phyloP scores from a whole-genome alignment of 495 filamentous ascomycete genomes.

The Haplographium delicatum region DNA sequence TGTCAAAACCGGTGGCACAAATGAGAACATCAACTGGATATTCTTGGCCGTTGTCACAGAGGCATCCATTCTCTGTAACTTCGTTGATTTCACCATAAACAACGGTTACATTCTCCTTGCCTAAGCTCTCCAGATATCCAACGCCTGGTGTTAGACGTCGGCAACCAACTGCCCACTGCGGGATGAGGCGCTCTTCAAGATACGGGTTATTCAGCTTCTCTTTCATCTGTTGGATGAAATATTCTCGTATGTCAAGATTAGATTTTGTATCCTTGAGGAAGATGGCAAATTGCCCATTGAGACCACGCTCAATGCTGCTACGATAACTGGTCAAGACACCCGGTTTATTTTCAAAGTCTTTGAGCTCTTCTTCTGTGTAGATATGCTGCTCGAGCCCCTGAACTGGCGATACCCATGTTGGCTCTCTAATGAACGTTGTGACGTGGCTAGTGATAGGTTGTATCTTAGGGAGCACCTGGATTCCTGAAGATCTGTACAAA shows the following conservation, averaged over 20 bases:
- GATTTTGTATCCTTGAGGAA: constrained; percentile 36
- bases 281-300: constrained; percentile 43
- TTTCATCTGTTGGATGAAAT: constrained; percentile 33
- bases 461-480: constrained; percentile 48
- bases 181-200: constrained; percentile 42
- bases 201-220: constrained; percentile 37
- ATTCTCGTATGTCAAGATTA: constrained; percentile 30
- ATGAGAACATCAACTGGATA: constrained; percentile 46
- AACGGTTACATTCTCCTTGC: constrained; percentile 46
- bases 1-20: constrained; percentile 57
- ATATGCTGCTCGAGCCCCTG: constrained; percentile 34
- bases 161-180: constrained; percentile 53
- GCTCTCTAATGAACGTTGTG: constrained; percentile 50
- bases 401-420: constrained; percentile 54
- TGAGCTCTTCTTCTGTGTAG: constrained; percentile 31
- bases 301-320: constrained; percentile 34
- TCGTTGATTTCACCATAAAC: constrained; percentile 41
- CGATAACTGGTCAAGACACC: constrained; percentile 32
- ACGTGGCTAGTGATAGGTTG: constrained; percentile 37
- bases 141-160: constrained; percentile 56
- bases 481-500: constrained; percentile 36
- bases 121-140: constrained; percentile 56
- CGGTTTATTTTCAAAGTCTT: constrained; percentile 32
- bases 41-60: constrained; percentile 39
- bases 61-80: constrained; percentile 44